Evolutionary conservation across 1,139 yeast species (phyloP), one percentile per base, ranked within the genome.

Genomic region (Geotrichum candidum): DNA sequence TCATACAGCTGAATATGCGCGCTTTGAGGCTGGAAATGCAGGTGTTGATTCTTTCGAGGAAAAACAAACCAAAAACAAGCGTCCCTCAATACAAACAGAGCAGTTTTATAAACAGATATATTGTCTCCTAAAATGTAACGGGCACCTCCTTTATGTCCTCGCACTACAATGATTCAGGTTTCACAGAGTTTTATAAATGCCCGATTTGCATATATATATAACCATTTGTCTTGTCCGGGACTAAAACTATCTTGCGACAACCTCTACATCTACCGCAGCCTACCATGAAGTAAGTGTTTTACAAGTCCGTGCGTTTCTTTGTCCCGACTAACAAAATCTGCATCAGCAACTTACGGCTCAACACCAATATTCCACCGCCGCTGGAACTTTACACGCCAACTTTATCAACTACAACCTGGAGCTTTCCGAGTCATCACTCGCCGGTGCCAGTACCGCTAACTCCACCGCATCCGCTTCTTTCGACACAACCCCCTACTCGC

Each of bases 371-470:
- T 3, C 46, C 53, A 3, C 46, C 53, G n/a, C 53, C 58, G 11
- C 53, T 31, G 23, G 46, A 55, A 33, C 58, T 46, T 15, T 55
- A 55, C 38, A 55, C 58, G 11, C 58, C 58, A 18, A 55, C 58
- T 5, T 31, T 55, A 2, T 55, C 58, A 18, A 55, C 58, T 6
- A 55, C 58, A 10, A 55, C 58, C 9, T 55, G 53, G 53, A 46
- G 27, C 7, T 55, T 55, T 48, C 58, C 58, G 1, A n/a, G n/a
- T 3, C 51, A n/a, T 11, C 52, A 29, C 52, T 35, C 22, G 27
- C 22, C 22, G 7, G 18, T 27, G 5, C 3, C 31, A 22, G 13
- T 23, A 29, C 58, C 29, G 45, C 53, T 23, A 23, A 41, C 27
- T 1, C 27, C 23, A 9, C 50, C 22, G 22, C 56, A 22, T n/a